Conservation (phyloP, 1,284 basidiomycete species). For the Taiwanofungus camphoratus region DNA sequence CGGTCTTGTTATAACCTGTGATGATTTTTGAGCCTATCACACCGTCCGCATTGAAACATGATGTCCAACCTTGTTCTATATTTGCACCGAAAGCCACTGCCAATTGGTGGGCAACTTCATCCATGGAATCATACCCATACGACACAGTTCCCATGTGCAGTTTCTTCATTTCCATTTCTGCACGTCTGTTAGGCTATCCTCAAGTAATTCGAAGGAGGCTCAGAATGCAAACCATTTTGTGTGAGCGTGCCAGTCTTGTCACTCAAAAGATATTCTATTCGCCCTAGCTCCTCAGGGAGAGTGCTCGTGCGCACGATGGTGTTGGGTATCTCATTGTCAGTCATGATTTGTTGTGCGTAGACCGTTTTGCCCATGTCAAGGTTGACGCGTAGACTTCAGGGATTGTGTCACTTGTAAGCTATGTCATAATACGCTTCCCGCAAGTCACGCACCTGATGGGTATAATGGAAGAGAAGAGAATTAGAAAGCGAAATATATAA, state of each 20-base stretch:
- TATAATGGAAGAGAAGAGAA: conserved; percentile 98
- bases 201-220: neutral
- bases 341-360: conserved; percentile 94
- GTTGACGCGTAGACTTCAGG: conserved; percentile 85
- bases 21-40: conserved; percentile 2
- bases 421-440: neutral
- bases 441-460: conserved; percentile 79
- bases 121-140: conserved; percentile 96
- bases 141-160: conserved; percentile 99
- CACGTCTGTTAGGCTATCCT: neutral
- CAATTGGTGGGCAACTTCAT: conserved; percentile 91
- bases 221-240: conserved; percentile 72
- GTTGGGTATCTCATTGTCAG: conserved; percentile 86
- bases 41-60: neutral
- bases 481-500: conserved; percentile 95
- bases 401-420: neutral
- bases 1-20: conserved; percentile 38
- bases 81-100: conserved; percentile 70
- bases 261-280: conserved; percentile 93
- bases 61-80: conserved; percentile 38
- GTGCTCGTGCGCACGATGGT: conserved; percentile 98
- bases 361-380: conserved; percentile 99
- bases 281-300: conserved; percentile 92
- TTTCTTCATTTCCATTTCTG: conserved; percentile 99
- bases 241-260: conserved; percentile 99